These are phyloP conservation scores for Candida anglica DNA, from an alignment of 805 yeast genomes.

Conservation along the genomic window DNA sequence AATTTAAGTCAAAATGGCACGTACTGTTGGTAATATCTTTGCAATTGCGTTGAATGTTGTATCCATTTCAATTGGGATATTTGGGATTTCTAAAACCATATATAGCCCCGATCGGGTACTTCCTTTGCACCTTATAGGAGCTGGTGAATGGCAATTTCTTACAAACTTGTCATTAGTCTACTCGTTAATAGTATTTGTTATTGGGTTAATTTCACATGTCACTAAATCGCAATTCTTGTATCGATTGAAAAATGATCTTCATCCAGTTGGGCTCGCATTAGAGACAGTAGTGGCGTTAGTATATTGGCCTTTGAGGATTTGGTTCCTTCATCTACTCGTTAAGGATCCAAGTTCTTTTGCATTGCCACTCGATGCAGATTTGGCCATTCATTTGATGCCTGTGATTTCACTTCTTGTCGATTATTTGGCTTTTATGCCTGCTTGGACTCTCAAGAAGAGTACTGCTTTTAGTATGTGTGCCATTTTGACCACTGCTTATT, in stretches of 20 bases:
- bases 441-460: slow-evolving; percentile 30
- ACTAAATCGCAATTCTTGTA: slow-evolving; percentile 19
- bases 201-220: slow-evolving; percentile 37
- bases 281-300: slow-evolving; percentile 60
- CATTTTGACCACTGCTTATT: slow-evolving; percentile 45
- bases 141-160: slow-evolving; percentile 70
- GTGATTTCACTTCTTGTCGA: slow-evolving; percentile 48
- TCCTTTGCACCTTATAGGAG: slow-evolving; percentile 48
- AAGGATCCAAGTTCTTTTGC: slow-evolving; percentile 23
- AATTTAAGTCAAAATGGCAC: slow-evolving; percentile 3
- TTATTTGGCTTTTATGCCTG: slow-evolving; percentile 49
- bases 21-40: slow-evolving; percentile 27
- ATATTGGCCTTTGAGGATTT: slow-evolving; percentile 66
- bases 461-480: slow-evolving; percentile 39
- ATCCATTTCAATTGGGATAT: slow-evolving; percentile 24
- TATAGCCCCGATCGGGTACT: slow-evolving; percentile 20
- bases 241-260: slow-evolving; percentile 34
- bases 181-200: slow-evolving; percentile 39
- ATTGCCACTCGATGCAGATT: slow-evolving; percentile 50
- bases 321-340: slow-evolving; percentile 47
- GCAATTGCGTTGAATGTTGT: slow-evolving; percentile 19
- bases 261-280: slow-evolving; percentile 53
- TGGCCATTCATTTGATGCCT: slow-evolving; percentile 60
- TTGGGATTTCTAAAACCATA: slow-evolving; percentile 20
- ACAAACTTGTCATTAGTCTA: slow-evolving; percentile 59